Evolutionary conservation across 257 asterid species (phyloP).

Genomic region (Plectranthus barbatus): DNA sequence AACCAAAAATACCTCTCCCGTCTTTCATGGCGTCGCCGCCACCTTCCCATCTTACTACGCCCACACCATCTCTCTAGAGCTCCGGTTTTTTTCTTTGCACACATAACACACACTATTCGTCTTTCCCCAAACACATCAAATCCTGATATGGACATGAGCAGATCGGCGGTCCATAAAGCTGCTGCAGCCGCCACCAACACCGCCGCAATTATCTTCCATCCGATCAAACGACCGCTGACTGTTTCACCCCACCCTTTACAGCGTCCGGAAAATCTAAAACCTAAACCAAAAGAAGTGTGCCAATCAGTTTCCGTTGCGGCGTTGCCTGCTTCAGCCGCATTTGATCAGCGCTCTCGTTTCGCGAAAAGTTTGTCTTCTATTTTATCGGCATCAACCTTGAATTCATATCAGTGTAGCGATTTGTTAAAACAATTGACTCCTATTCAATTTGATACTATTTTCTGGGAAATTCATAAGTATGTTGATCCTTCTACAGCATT

Average conservation of each 20-base stretch:
- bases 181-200: slow-evolving; percentile 27
- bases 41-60: slow-evolving; percentile 1
- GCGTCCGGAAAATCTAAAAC: slow-evolving; percentile 3
- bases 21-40: slow-evolving; percentile 33
- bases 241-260: slow-evolving; percentile 26
- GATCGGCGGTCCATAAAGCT: slow-evolving; percentile 23
- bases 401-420: slow-evolving; percentile 35
- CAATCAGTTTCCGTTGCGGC: slow-evolving; percentile 7
- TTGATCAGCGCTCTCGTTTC: slow-evolving; percentile 20
- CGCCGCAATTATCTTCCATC: slow-evolving; percentile 33
- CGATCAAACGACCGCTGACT: slow-evolving; percentile 43
- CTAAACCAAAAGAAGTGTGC: slow-evolving; percentile 9
- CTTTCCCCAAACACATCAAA: not conserved
- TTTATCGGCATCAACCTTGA: slow-evolving; percentile 36
- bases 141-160: slow-evolving; percentile 39
- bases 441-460: slow-evolving; percentile 47
- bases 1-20: slow-evolving; percentile 13
- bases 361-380: slow-evolving; percentile 36
- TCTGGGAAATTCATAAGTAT: slow-evolving; percentile 40
- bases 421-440: slow-evolving; percentile 41
- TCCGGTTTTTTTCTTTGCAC: not conserved
- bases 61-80: slow-evolving; percentile 11
- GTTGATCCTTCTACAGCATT: slow-evolving; percentile 56
- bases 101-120: not conserved
- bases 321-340: slow-evolving; percentile 22